Conservation (phyloP, 768 basidiomycete species). For the Tulasnella sp. region DNA sequence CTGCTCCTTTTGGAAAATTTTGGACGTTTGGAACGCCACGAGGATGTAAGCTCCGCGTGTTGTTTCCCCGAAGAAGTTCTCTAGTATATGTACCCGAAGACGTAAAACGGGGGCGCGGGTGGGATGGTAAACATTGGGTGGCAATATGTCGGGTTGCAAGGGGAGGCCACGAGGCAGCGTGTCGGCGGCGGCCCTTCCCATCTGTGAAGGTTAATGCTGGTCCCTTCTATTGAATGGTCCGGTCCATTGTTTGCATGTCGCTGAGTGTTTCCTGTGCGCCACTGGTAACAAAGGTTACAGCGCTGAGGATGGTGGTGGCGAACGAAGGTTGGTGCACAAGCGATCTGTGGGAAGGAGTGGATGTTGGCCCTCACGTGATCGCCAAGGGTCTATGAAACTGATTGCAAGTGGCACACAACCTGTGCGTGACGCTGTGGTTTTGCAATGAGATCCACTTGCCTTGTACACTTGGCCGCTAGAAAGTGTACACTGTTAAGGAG, state of each 20-base stretch:
- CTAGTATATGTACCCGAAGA: background rate
- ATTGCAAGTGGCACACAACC: no score
- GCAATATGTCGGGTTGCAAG: slow-evolving; percentile 5
- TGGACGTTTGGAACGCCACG: background rate
- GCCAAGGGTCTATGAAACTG: no score
- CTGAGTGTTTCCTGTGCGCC: background rate
- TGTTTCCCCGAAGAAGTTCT: background rate
- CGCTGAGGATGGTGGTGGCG: background rate
- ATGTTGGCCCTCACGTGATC: no score
- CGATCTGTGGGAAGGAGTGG: background rate
- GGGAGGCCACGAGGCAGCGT: slow-evolving; percentile 5
- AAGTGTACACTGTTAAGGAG: no score
- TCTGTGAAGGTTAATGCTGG: background rate
- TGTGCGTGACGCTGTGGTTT: no score
- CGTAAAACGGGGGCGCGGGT: background rate
- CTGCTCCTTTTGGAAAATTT: background rate
- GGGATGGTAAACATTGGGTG: background rate
- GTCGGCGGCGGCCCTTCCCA: background rate
- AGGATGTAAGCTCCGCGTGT: background rate
- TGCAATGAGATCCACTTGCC: no score
- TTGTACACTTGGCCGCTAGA: no score
- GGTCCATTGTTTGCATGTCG: no score
- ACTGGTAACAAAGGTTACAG: background rate
- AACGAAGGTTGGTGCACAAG: background rate
- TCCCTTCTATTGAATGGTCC: background rate